A percentile compares a stretch with the other conserved stretches of the same genome.
Conservation (phyloP, 768 basidiomycete genomes). For the Rhizopogon salebrosus region DNA sequence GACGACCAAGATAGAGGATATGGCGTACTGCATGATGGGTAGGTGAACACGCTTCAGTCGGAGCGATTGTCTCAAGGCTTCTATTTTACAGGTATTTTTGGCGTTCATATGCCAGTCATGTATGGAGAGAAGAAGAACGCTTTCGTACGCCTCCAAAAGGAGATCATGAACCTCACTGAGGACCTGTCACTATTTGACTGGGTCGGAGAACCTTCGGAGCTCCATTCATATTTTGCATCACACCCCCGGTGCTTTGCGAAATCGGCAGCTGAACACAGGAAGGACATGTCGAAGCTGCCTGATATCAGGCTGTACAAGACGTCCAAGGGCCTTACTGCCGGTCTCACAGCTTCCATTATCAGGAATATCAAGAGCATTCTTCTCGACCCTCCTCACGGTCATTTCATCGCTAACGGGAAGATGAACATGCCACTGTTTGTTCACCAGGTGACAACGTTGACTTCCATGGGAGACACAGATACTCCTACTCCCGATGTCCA, state of each 20-base stretch:
- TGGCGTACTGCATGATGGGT: conserved; percentile 22
- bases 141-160: conserved; percentile 22
- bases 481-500: background rate
- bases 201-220: conserved; percentile 19
- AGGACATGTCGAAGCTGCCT: background rate
- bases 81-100: conserved; percentile 16
- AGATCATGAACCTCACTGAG: conserved; percentile 23
- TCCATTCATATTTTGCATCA: conserved; percentile 21
- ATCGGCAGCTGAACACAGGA: background rate
- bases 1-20: conserved; percentile 26
- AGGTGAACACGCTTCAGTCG: conserved; percentile 2
- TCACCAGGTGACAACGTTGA: background rate
- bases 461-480: background rate
- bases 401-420: conserved; percentile 24
- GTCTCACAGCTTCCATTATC: conserved; percentile 10
- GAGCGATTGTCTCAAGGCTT: background rate
- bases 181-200: conserved; percentile 23
- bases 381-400: conserved; percentile 20
- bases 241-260: conserved; percentile 18
- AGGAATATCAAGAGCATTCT: conserved; percentile 12
- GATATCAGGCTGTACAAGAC: background rate
- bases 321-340: conserved; percentile 4
- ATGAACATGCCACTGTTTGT: conserved; percentile 19
- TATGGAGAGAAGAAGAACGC: conserved; percentile 19
- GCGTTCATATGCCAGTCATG: conserved; percentile 22